Conservation (phyloP, 257 asterid species). For the Solanum raphanifolium region DNA sequence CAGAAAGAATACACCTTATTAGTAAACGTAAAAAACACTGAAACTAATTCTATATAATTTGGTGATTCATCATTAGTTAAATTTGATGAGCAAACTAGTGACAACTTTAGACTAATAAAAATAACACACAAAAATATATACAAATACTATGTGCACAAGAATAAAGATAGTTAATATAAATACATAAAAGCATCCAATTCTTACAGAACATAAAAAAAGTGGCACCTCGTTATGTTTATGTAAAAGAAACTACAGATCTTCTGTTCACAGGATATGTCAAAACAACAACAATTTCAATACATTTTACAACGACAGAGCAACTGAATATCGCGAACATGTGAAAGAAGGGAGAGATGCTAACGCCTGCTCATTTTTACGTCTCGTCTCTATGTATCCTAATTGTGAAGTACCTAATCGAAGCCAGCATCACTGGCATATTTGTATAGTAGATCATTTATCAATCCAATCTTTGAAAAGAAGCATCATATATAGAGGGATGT, state of each 20-base stretch:
- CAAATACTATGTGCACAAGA: neutral
- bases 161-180: neutral
- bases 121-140: neutral
- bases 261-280: neutral
- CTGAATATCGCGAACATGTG: neutral
- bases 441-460: slow-evolving; percentile 37
- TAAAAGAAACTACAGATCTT: neutral
- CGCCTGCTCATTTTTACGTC: neutral
- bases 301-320: neutral
- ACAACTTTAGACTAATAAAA: neutral
- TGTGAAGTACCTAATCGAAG: neutral
- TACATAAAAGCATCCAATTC: neutral
- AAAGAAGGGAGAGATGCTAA: neutral
- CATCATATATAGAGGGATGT: slow-evolving; percentile 71
- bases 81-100: neutral
- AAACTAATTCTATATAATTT: neutral
- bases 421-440: neutral
- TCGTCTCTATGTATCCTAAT: neutral
- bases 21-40: neutral
- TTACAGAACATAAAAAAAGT: neutral
- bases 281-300: neutral
- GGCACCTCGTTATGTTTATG: neutral
- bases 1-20: neutral
- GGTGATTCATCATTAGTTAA: neutral
- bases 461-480: slow-evolving; percentile 91